Base-by-base conservation (phyloP, 306 rosid species). In the Castanospermum australe region DNA sequence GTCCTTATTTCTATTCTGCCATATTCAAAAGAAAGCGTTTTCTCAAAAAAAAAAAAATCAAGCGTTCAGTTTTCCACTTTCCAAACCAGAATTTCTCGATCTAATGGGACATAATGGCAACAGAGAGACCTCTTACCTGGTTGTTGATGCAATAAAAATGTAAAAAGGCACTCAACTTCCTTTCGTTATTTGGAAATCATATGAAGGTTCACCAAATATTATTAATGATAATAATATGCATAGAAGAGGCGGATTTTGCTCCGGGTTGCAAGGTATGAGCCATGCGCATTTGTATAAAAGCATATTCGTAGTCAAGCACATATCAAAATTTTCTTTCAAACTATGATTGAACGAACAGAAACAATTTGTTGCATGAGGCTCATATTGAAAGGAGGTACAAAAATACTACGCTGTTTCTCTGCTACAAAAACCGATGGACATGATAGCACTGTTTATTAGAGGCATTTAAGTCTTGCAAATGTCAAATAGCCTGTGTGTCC, bases 401-500 rank as follows among this genome's bases (percentile, higher is more conserved):
- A n/a, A 50, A 67, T 11, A 41, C 5, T 51, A 21, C 0, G 75
- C 30, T 35, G n/a, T 20, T 25, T 22, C 39, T 64, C 71, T 66
- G 77, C 51, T 30, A 67, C 74, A 75, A 54, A 75, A 67, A 65
- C 13, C 41, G 64, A 70, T 10, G 56, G 55, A 64, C 76, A 30
- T 22, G 64, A 25, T 8, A 45, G 35, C 62, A 64, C 30, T 17
- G 54, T 48, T 84, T 78, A 89, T 41, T 78, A 82, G 64, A 85
- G 41, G 80, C 94, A 90, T 85, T 82, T 86, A 65, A 89, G 93
- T 62, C 97, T 89, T 50, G 96, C 97, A 80, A 90, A 92, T 65
- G 98, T 92, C 84, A 94, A 79, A 89, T 90, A 92, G 75, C 98
- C 96, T 1, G 97, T 94, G 87, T 92, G 98, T 79, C 98, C 98